Evolutionary conservation across 1,284 basidiomycete species (phyloP).

Genomic region (Cryptococcus wingfieldii): DNA sequence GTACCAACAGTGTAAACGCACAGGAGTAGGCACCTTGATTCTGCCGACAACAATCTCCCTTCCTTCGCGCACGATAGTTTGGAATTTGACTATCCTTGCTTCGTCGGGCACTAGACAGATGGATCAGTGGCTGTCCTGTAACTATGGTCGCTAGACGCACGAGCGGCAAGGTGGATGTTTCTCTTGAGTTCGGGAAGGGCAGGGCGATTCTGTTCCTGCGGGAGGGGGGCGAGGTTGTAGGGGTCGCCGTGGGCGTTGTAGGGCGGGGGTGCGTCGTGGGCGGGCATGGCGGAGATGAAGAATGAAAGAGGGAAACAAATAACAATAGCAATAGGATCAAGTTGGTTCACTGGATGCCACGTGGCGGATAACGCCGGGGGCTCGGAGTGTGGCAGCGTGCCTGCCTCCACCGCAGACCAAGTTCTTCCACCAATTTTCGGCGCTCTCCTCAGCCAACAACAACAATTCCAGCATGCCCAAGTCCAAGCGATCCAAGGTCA

Average conservation of each 20-base stretch:
- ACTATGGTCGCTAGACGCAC: slow-evolving; percentile 18
- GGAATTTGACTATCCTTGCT: slow-evolving; percentile 64
- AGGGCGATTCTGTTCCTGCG: slow-evolving; percentile 40
- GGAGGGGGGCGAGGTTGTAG: slow-evolving; percentile 35
- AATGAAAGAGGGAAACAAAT: not conserved
- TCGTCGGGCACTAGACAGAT: slow-evolving; percentile 37
- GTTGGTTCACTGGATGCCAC: not conserved
- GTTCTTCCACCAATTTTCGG: not conserved
- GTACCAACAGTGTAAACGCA: not conserved
- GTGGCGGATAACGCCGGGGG: not conserved
- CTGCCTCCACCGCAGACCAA: not conserved
- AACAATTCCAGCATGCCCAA: slow-evolving; percentile 63
- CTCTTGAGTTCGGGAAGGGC: slow-evolving; percentile 35
- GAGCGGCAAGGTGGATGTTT: slow-evolving; percentile 29
- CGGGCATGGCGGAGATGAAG: slow-evolving; percentile 4
- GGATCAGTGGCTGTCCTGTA: not conserved
- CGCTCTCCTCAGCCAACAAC: not conserved
- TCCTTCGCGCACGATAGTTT: slow-evolving; percentile 73
- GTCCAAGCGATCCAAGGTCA: slow-evolving; percentile 78
- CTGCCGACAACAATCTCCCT: slow-evolving; percentile 83
- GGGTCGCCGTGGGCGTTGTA: slow-evolving; percentile 23
- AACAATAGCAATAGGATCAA: not conserved
- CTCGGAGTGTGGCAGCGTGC: not conserved
- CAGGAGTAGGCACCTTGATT: slow-evolving; percentile 80
- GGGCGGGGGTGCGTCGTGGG: slow-evolving; percentile 35